phyloP scores from a whole-genome alignment of 2,329 filamentous ascomycete species.

The Microcera coccophila region DNA sequence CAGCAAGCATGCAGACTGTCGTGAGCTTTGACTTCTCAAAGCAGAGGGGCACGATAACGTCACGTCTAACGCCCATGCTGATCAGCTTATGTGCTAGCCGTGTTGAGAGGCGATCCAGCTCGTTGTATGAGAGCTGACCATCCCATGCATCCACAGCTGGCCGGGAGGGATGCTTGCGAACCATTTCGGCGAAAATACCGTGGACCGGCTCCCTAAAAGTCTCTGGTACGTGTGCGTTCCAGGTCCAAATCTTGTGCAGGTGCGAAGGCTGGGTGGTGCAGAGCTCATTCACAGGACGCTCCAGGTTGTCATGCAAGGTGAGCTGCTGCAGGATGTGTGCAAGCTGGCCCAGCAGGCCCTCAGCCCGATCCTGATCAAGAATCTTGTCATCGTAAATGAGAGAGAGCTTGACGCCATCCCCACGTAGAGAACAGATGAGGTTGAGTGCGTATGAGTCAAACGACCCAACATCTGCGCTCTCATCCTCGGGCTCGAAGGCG shows the following conservation, averaged over 20 bases:
- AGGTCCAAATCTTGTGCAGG: background rate
- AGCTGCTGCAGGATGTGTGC: no score
- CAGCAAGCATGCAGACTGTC: slow-evolving; percentile 29
- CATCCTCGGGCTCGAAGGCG: no score
- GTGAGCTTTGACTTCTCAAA: slow-evolving; percentile 35
- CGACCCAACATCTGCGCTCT: no score
- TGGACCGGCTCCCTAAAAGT: slow-evolving; percentile 18
- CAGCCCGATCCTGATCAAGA: no score
- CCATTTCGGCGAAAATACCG: background rate
- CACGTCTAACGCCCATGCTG: slow-evolving; percentile 24
- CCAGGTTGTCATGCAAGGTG: no score
- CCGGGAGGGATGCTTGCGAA: slow-evolving; percentile 26
- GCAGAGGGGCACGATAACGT: slow-evolving; percentile 27
- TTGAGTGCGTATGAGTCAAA: no score
- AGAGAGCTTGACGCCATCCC: no score
- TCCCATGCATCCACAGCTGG: slow-evolving; percentile 43
- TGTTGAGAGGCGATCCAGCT: slow-evolving; percentile 31
- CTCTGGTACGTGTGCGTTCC: background rate
- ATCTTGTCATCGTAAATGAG: no score
- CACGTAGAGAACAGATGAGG: no score
- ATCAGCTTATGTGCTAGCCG: slow-evolving; percentile 37
- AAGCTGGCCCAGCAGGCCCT: no score
- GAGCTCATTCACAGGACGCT: no score
- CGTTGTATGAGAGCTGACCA: slow-evolving; percentile 38
- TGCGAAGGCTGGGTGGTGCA: no score